phyloP scores from a whole-genome alignment of 164 flowering plant species.

The Tetracentron sinense region DNA sequence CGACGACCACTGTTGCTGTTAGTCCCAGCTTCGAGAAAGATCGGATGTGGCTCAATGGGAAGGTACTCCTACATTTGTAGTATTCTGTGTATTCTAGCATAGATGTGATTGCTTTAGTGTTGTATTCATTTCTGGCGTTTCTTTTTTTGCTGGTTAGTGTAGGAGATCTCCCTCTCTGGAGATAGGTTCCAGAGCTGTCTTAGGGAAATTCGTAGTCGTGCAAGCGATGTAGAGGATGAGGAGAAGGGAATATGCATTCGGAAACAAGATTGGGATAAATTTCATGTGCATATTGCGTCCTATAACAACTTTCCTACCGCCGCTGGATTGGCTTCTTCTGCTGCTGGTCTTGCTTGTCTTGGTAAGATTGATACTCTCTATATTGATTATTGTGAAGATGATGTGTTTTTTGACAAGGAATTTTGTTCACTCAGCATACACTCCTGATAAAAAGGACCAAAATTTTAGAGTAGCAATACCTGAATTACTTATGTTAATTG shows the following conservation, averaged over 20 bases:
- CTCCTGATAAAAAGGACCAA: too few species aligned
- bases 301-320: conserved; percentile 96
- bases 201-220: conserved; percentile 77
- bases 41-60: conserved; percentile 97
- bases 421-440: too few species aligned
- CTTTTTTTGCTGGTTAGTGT: conserved; percentile 32
- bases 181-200: conserved; percentile 79
- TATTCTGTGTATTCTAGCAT: too few species aligned
- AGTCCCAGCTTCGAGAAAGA: conserved; percentile 72
- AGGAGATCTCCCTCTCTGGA: conserved; percentile 91
- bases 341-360: conserved; percentile 96
- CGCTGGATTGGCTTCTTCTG: conserved; percentile 98
- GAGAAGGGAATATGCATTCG: conserved; percentile 64
- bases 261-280: conserved; percentile 78
- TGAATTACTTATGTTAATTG: too few species aligned
- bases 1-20: conserved; percentile 93
- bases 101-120: neutral
- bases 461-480: too few species aligned
- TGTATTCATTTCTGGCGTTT: conserved; percentile 2
- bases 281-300: conserved; percentile 83
- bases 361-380: conserved; percentile 36
- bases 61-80: conserved; percentile 66
- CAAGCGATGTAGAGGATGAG: conserved; percentile 66
- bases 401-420: neutral
- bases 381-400: too few species aligned